Conservation (phyloP, 169 alveolate genomes). For the Plasmodium vivax region DNA sequence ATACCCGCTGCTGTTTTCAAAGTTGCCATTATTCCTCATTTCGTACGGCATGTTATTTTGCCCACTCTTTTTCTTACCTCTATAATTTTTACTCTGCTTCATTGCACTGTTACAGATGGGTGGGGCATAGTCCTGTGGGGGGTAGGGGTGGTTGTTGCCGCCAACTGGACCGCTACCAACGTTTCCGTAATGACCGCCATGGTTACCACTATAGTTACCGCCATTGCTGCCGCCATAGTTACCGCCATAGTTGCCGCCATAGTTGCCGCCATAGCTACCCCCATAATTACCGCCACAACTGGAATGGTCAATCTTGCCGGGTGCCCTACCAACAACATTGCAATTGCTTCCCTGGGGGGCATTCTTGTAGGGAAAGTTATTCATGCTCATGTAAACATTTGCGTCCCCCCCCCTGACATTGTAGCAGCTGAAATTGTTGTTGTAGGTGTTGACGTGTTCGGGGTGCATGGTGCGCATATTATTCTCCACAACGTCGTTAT, state of each 20-base stretch:
- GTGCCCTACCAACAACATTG: neutral
- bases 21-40: conserved; percentile 4
- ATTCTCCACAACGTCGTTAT: neutral
- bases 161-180: neutral
- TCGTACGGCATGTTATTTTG: neutral
- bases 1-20: neutral
- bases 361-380: neutral
- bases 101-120: neutral
- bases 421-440: neutral
- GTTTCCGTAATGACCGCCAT: neutral
- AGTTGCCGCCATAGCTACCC: neutral
- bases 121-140: conserved; percentile 4
- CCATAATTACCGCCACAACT: neutral
- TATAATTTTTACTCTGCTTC: conserved; percentile 16
- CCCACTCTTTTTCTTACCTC: neutral
- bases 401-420: neutral
- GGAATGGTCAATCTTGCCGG: neutral
- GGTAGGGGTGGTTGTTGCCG: neutral
- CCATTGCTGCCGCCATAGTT: neutral
- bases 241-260: neutral
- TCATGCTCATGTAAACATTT: neutral
- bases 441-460: neutral
- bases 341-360: neutral
- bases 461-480: neutral
- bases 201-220: neutral